A percentile compares a stretch with the other conserved stretches of the same genome.
Evolutionary conservation across 2,329 filamentous ascomycete genomes (phyloP).

Genomic region (Sarocladium oryzae): DNA sequence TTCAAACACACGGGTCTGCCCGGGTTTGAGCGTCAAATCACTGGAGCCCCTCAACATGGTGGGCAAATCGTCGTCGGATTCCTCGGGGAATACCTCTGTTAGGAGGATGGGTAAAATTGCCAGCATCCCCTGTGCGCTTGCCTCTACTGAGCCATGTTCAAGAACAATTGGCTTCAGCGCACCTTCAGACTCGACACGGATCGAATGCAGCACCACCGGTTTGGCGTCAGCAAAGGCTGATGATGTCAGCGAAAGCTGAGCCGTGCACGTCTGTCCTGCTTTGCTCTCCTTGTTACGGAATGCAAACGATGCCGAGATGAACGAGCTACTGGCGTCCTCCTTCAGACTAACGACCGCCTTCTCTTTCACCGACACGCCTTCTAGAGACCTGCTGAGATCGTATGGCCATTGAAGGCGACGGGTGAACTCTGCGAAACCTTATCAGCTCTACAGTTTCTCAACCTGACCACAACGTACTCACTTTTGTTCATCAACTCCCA

Average conservation of each 20-base stretch:
- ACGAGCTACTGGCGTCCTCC: slow-evolving; percentile 45
- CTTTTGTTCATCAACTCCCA: slow-evolving; percentile 58
- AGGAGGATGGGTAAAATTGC: slow-evolving; percentile 23
- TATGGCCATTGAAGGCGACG: slow-evolving; percentile 53
- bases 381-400: slow-evolving; percentile 50
- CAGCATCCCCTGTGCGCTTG: slow-evolving; percentile 7
- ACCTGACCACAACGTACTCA: slow-evolving; percentile 28
- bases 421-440: slow-evolving; percentile 39
- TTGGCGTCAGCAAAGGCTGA: slow-evolving; percentile 46
- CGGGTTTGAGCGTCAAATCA: slow-evolving; percentile 60
- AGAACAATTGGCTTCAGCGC: slow-evolving; percentile 50
- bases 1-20: slow-evolving; percentile 63
- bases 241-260: slow-evolving; percentile 53
- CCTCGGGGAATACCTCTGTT: slow-evolving; percentile 22
- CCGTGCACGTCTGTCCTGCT: slow-evolving; percentile 52
- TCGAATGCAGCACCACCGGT: slow-evolving; percentile 43
- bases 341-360: slow-evolving; percentile 45
- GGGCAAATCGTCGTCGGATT: slow-evolving; percentile 23
- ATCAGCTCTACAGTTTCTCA: neutral
- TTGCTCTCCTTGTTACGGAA: slow-evolving; percentile 54
- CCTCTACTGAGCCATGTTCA: slow-evolving; percentile 28
- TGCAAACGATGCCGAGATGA: slow-evolving; percentile 48
- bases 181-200: slow-evolving; percentile 51
- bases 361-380: slow-evolving; percentile 36
- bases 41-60: slow-evolving; percentile 45